phyloP scores from a whole-genome alignment of 345 rosid species.

The Eutrema heterophyllum region DNA sequence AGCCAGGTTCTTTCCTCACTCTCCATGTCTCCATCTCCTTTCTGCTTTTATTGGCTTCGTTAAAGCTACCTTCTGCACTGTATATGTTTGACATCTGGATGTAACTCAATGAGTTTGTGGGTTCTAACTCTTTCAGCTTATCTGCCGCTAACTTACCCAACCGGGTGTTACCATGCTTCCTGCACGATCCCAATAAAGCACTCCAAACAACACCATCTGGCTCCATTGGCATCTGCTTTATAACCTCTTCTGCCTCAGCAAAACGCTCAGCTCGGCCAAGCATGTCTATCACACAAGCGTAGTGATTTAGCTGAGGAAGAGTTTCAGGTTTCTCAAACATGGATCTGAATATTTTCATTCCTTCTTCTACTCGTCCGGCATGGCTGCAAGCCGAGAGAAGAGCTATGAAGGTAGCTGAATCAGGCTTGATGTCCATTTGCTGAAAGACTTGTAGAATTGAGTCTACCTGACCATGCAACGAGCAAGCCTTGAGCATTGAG shows the following conservation, averaged over 20 bases:
- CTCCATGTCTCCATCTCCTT: constrained; percentile 59
- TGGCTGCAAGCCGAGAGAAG: constrained; percentile 89
- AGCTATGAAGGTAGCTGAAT: constrained; percentile 72
- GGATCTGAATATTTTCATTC: constrained; percentile 51
- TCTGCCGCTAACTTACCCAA: constrained; percentile 60
- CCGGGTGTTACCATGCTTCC: constrained; percentile 64
- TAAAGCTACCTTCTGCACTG: constrained; percentile 62
- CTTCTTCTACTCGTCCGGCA: constrained; percentile 74
- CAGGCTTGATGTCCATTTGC: constrained; percentile 59
- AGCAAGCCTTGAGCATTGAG: constrained; percentile 79
- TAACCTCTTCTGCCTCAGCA: constrained; percentile 55
- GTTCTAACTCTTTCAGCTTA: constrained; percentile 57
- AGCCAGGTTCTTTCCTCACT: constrained; percentile 78
- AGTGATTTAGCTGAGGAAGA: constrained; percentile 72
- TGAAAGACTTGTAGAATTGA: constrained; percentile 56
- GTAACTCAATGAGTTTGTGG: constrained; percentile 59
- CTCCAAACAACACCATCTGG: constrained; percentile 91
- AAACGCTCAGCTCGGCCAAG: constrained; percentile 78
- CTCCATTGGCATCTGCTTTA: constrained; percentile 63
- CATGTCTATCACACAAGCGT: constrained; percentile 77
- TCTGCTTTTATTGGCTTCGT: constrained; percentile 55
- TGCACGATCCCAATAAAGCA: constrained; percentile 72
- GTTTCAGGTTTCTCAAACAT: constrained; percentile 47
- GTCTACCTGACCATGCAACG: constrained; percentile 70
- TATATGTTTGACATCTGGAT: constrained; percentile 80